A percentile compares a stretch with the other conserved stretches of the same genome.
phyloP scores from a whole-genome alignment of 768 basidiomycete genomes.

The Sporobolomyces roseus region DNA sequence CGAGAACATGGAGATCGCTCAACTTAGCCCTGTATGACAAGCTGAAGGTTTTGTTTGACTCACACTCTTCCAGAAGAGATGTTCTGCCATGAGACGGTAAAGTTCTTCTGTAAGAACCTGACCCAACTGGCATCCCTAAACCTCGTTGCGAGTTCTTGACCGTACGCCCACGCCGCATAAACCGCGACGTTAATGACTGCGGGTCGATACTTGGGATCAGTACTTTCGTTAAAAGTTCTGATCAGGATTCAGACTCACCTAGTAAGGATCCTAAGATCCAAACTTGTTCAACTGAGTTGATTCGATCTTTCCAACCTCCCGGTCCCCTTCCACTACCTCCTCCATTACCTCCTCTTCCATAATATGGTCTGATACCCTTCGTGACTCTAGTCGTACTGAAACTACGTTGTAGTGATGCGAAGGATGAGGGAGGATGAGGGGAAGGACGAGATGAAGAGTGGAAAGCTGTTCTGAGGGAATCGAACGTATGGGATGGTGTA shows the following conservation, averaged over 20 bases:
- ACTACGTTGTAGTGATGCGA: not conserved
- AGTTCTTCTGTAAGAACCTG: slow-evolving; percentile 61
- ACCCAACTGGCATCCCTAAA: slow-evolving; percentile 50
- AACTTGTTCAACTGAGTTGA: slow-evolving; percentile 1
- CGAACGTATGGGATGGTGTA: not conserved
- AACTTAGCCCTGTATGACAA: not conserved
- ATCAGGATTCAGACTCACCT: slow-evolving; percentile 2
- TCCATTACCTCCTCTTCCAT: not conserved
- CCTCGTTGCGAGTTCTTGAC: slow-evolving; percentile 5
- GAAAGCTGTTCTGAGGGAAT: slow-evolving; percentile 1
- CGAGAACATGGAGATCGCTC: not conserved
- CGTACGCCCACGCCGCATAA: slow-evolving; percentile 29
- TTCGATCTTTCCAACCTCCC: slow-evolving; percentile 3
- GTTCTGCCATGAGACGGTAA: slow-evolving; percentile 62
- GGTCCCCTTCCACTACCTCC: not conserved
- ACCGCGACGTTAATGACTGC: slow-evolving; percentile 25
- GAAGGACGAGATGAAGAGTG: not conserved
- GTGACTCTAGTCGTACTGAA: not conserved
- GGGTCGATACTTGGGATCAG: too few species aligned
- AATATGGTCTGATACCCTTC: slow-evolving; percentile 7
- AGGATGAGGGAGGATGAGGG: not conserved
- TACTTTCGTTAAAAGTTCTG: too few species aligned
- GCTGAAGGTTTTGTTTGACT: slow-evolving; percentile 45
- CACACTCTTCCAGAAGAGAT: slow-evolving; percentile 64
- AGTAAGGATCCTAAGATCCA: slow-evolving; percentile 16